A percentile compares a stretch with the other conserved stretches of the same genome.
These are phyloP conservation scores for Brasenia schreberi DNA, from an alignment of 164 flowering plant species.

Conservation along the genomic window DNA sequence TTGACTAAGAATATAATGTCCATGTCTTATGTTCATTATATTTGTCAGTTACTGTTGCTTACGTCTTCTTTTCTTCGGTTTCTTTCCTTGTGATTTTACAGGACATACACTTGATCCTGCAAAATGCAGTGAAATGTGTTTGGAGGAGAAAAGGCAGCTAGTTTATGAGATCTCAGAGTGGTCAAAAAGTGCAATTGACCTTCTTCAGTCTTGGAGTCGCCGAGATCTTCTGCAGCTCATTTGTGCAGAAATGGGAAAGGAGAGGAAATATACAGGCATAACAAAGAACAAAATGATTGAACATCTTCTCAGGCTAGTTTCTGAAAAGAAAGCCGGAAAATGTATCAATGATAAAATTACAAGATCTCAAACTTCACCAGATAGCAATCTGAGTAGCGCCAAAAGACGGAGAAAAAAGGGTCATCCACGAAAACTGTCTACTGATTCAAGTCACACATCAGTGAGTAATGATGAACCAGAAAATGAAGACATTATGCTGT, in stretches of 20 bases:
- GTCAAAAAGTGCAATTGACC: conserved; percentile 53
- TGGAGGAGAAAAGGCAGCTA: conserved; percentile 78
- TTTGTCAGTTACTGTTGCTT: too few species aligned
- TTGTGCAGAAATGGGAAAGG: conserved; percentile 93
- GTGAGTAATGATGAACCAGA: conserved; percentile 16
- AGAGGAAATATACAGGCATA: conserved; percentile 85
- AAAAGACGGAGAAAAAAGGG: conserved; percentile 76
- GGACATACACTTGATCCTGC: conserved; percentile 49
- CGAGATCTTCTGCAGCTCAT: conserved; percentile 76
- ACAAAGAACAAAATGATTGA: conserved; percentile 78
- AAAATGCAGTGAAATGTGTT: conserved; percentile 49
- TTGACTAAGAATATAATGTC: too few species aligned
- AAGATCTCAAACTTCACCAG: conserved; percentile 20
- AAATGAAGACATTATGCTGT: conserved; percentile 19
- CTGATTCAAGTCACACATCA: conserved; percentile 13
- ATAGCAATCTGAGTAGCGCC: conserved; percentile 18
- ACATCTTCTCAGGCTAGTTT: conserved; percentile 53
- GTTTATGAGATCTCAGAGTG: conserved; percentile 60
- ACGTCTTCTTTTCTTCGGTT: too few species aligned
- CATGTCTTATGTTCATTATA: too few species aligned
- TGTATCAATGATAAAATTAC: conserved; percentile 11
- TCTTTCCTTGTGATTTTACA: conserved; percentile 8
- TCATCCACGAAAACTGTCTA: conserved; percentile 31
- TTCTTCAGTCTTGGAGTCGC: conserved; percentile 76
- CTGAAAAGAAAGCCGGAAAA: conserved; percentile 40